Evolutionary conservation across 768 basidiomycete genomes (phyloP).

Genomic region (Basidioascus undulatus): DNA sequence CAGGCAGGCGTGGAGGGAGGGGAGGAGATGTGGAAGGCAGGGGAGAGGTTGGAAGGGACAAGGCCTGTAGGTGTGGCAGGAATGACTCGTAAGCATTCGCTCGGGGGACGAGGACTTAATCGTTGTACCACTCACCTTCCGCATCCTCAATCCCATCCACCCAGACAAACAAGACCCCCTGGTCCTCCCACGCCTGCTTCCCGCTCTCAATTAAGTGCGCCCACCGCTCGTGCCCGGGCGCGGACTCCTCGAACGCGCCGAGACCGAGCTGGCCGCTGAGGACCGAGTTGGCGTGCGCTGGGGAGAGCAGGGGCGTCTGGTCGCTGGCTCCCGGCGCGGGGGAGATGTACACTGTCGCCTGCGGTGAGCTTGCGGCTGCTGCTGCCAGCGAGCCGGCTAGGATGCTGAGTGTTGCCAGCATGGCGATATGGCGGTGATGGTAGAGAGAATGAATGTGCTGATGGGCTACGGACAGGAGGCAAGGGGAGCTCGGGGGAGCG

Average conservation of each 20-base stretch:
- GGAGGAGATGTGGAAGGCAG: conserved; percentile 24
- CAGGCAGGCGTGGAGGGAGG: conserved; percentile 14
- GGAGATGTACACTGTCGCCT: too few species aligned
- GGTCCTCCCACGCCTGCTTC: conserved; percentile 10
- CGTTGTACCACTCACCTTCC: conserved; percentile 24
- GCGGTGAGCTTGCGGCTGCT: too few species aligned
- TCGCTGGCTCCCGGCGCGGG: too few species aligned
- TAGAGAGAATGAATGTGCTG: too few species aligned
- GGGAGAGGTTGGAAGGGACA: conserved; percentile 28
- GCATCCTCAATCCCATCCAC: conserved; percentile 33
- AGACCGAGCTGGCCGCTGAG: conserved; percentile 49
- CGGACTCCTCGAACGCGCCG: conserved; percentile 42
- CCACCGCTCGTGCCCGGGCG: conserved; percentile 22
- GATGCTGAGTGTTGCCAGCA: too few species aligned
- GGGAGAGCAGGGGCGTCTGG: too few species aligned
- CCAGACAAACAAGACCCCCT: conserved; percentile 32
- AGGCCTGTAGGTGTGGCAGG: conserved; percentile 23
- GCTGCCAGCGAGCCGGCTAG: too few species aligned
- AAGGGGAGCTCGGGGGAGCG: too few species aligned
- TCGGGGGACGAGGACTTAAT: background rate
- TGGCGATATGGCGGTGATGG: too few species aligned
- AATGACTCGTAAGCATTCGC: background rate
- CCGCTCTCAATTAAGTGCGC: conserved; percentile 18
- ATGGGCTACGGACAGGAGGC: too few species aligned
- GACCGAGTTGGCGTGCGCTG: conserved; percentile 32